Evolutionary conservation across 148 eudicot genomes (phyloP), one percentile per base, ranked within the genome.

Genomic region (Camellia granthamiana): DNA sequence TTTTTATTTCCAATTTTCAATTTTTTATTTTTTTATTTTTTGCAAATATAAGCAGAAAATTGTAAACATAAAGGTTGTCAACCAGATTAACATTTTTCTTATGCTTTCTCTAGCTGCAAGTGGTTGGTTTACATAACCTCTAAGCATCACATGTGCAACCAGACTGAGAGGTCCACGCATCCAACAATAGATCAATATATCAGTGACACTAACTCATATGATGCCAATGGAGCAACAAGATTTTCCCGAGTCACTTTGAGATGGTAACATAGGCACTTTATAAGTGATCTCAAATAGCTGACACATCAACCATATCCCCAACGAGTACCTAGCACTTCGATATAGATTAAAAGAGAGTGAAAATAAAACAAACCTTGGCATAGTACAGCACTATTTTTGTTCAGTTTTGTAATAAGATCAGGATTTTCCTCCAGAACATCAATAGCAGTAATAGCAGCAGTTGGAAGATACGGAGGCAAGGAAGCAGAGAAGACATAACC

Each of bases 401-500:
- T 92, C 81, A 96, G 76, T 78, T 86, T 92, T 7, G 84, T 76
- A 55, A 90, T 87, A 78, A 92, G 81, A 41, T 84, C 69, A 64
- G 99, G 95, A 83, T 90, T 91, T 81, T 93, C 91, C 83, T 93
- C 98, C 78, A 96, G 79, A 72, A 96, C 86, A 86, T 92, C 94
- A 82, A 96, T 86, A 80, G 99, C 98, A 74, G 98, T 91, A 81
- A 96, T 89, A 49, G 99, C 97, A 64, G 98, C 98, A 91, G 89
- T 89, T 54, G 99, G 97, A n/a, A 96, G 92, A 81, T 93, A 96
- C 49, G 98, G 98, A 71, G 99, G 99, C 83, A 96, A 84, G 78
- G 99, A 96, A 85, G 98, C 99, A 88, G 97, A 96, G 81, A 96
- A 95, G 43, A 95, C 98, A 81, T 93, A 95, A 71, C 98, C 99